Conservation (phyloP, 1,139 yeast species). For the Zhuliangozyma blackwelliae region DNA sequence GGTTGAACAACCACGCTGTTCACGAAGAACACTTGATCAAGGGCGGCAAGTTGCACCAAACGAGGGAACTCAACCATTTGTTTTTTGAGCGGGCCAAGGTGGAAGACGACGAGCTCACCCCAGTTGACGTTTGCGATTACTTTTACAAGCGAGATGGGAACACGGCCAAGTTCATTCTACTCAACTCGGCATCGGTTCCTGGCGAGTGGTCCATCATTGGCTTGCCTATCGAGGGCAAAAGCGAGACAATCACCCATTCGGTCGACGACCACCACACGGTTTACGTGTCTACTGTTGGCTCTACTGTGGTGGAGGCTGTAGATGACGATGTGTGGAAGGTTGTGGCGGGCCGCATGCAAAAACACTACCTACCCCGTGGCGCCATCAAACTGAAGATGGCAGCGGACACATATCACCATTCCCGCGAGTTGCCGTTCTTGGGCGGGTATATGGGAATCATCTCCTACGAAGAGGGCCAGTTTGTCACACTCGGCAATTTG, state of each 20-base stretch:
- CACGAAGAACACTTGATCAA: conserved; percentile 10
- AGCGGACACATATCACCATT: conserved; percentile 4
- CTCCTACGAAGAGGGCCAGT: conserved; percentile 80
- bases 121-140: conserved; percentile 51
- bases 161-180: conserved; percentile 38
- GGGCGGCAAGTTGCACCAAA: conserved; percentile 6
- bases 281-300: conserved; percentile 13
- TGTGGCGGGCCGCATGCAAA: conserved; percentile 20
- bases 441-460: conserved; percentile 88
- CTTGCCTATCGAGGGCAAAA: conserved; percentile 47
- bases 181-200: conserved; percentile 74
- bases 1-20: conserved; percentile 10
- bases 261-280: conserved; percentile 31
- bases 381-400: conserved; percentile 10
- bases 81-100: conserved; percentile 13
- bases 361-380: conserved; percentile 18
- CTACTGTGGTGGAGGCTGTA: background rate
- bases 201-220: conserved; percentile 91
- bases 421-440: conserved; percentile 58
- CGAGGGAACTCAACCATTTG: conserved; percentile 5
- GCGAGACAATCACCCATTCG: conserved; percentile 67
- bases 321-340: conserved; percentile 19
- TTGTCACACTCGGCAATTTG: conserved; percentile 30
- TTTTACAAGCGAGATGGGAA: conserved; percentile 14
- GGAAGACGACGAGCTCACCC: conserved; percentile 14